Evolutionary conservation across 768 basidiomycete species (phyloP), one percentile per base, ranked within the genome.

Genomic region (Panaeolus papilionaceus): DNA sequence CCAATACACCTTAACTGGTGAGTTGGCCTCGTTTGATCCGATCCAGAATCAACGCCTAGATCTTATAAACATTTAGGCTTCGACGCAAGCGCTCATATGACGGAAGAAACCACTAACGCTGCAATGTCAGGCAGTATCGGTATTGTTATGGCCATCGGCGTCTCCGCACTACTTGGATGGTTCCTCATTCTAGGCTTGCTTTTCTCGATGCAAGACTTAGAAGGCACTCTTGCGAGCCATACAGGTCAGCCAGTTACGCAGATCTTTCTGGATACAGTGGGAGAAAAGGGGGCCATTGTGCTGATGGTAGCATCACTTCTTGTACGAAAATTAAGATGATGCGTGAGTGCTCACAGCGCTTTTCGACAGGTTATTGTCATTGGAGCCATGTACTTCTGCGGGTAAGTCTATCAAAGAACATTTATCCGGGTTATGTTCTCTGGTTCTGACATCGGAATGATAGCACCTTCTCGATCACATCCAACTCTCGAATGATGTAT

Each of bases 401-500:
- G 89, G 86, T 88, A 68, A 49, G 84, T 71, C 11, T 26, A 49
- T 10, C n/a, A 4, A 63, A 10, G 1, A 12, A 33, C 33, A 5
- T 49, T 26, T 38, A 54, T n/a, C 64, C 18, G 12, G 33, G 33
- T 28, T 14, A 33, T 20, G 0, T 54, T 1, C 23, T 23, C 23
- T 23, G 1, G 23, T 26, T 8, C 26, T 58, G 16, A 58, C 33
- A 14, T 12, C 5, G 2, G 49, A 5, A 6, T 16, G 12, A 12
- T 18, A 89, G 90, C 14, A 91, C 89, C 0, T 94, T 94, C 79
- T 92, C 91, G 0, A 78, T 94, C 62, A 92, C 92, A 0, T 89
- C 88, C 0, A 94, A 93, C 74, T 91, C 89, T 3, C 84, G 92
- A 0, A 93, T 93, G 92, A 92, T 91, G 89, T 94, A 88, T 74